Conservation (phyloP, 805 yeast genomes). For the Spathaspora passalidarum region DNA sequence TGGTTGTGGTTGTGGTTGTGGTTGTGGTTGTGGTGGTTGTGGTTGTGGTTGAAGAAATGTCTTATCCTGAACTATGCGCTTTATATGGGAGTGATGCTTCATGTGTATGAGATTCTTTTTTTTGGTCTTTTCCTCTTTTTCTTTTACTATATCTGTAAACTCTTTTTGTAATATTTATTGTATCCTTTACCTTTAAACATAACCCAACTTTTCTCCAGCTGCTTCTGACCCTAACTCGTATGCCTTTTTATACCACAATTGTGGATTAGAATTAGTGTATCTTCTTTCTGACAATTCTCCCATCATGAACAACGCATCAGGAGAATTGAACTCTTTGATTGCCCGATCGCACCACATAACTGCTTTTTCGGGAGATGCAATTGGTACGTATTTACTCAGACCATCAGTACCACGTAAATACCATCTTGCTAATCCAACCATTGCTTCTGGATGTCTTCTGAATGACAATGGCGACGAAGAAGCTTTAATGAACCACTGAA, state of each 20-base stretch:
- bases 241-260: conserved; percentile 33
- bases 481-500: conserved; percentile 45
- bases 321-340: conserved; percentile 32
- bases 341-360: conserved; percentile 44
- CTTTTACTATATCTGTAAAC: neutral
- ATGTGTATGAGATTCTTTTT: neutral
- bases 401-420: conserved; percentile 33
- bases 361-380: conserved; percentile 34
- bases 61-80: neutral
- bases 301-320: conserved; percentile 40
- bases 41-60: neutral
- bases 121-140: neutral
- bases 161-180: neutral
- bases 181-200: neutral
- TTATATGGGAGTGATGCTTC: neutral
- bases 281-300: conserved; percentile 40
- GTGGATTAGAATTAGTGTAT: conserved; percentile 22
- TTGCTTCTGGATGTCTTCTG: conserved; percentile 43
- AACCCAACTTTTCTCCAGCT: conserved; percentile 23
- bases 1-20: no score
- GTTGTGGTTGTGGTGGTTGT: neutral
- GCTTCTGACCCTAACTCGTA: conserved; percentile 29
- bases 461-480: conserved; percentile 36
- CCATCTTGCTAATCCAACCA: conserved; percentile 45
- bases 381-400: conserved; percentile 32